Evolutionary conservation across 2,329 filamentous ascomycete species (phyloP).

Genomic region (Calonectria fujianensis): DNA sequence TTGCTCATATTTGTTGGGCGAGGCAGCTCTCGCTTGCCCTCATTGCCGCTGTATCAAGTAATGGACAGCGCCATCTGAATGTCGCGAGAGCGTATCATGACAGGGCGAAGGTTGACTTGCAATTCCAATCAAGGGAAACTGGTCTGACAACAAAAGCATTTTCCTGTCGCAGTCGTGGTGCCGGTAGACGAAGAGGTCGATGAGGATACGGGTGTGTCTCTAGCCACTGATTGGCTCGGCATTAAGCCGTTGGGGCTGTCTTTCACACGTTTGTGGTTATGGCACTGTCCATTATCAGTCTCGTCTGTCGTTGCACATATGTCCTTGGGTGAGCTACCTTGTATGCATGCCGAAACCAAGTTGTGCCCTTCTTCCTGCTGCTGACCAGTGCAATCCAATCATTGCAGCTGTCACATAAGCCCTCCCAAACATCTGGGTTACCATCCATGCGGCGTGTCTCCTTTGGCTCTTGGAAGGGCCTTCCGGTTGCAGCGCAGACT

Average conservation of each 20-base stretch:
- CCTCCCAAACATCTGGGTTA: constrained; percentile 89
- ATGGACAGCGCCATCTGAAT: too few species aligned
- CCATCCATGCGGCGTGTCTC: constrained; percentile 85
- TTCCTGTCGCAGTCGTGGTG: too few species aligned
- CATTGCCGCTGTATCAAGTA: too few species aligned
- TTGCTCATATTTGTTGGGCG: too few species aligned
- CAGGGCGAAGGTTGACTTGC: too few species aligned
- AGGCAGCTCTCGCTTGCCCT: too few species aligned
- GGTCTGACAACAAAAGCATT: fast-evolving
- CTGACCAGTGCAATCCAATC: constrained; percentile 89
- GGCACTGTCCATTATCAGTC: constrained; percentile 71
- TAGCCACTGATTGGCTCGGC: neutral
- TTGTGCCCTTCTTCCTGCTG: constrained; percentile 94
- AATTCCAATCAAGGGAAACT: neutral
- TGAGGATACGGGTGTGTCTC: too few species aligned
- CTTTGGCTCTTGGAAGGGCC: constrained; percentile 85
- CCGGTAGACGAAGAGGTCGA: too few species aligned
- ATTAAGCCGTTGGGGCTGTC: neutral
- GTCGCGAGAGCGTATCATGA: too few species aligned
- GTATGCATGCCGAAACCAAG: constrained; percentile 93
- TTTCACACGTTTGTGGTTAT: constrained; percentile 70
- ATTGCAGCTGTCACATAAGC: constrained; percentile 84
- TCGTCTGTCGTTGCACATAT: constrained; percentile 1
- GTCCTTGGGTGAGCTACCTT: constrained; percentile 74
- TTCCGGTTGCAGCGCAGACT: constrained; percentile 87